Evolutionary conservation across 371 early-diverging fungal species (phyloP), one percentile per base, ranked within the genome.

Genomic region (Encephalitozoon intestinalis): DNA sequence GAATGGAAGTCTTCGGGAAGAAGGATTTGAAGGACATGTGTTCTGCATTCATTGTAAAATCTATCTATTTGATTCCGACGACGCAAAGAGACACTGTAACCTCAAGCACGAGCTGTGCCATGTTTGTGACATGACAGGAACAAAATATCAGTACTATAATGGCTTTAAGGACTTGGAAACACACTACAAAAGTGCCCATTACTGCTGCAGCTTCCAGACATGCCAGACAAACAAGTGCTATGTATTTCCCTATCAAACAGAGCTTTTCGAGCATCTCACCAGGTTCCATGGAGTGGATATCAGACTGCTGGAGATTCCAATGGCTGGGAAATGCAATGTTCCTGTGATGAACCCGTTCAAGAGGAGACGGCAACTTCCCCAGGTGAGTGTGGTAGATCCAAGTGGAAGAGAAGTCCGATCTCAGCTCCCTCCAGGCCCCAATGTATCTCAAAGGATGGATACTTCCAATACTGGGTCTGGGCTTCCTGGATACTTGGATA

Each of bases 211-310:
- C 8, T 68, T 80, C 21, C 44, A 63, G 21, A 51, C 52, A 39
- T 85, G 85, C 68, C n/a, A 67, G 49, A 54, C 76, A 40, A 76
- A 34, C 23, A 78, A 78, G 44, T 79, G 79, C 66, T 83, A 80
- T 72, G 81, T 76, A 11, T 85, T 82, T 74, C 74, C 80, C 4
- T 81, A 85, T 44, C 77, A 83, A 63, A 74, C 79, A 11, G 85
- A 83, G 72, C 67, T 85, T 23, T 70, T 78, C 7, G 78, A 63
- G 18, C 85, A 85, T 73, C 43, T 64, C 5, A 28, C 43, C 0
- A 65, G 44, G 31, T 30, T 76, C 12, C 84, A 84, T 53, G 44
- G 63, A 25, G 40, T 50, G 12, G 41, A 63, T 40, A 26, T 44
- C 0, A 53, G 67, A 44, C 50, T 79, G 9, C 15, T 12, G 1